Conservation (phyloP, 345 rosid genomes). For the Turnera subulata region DNA sequence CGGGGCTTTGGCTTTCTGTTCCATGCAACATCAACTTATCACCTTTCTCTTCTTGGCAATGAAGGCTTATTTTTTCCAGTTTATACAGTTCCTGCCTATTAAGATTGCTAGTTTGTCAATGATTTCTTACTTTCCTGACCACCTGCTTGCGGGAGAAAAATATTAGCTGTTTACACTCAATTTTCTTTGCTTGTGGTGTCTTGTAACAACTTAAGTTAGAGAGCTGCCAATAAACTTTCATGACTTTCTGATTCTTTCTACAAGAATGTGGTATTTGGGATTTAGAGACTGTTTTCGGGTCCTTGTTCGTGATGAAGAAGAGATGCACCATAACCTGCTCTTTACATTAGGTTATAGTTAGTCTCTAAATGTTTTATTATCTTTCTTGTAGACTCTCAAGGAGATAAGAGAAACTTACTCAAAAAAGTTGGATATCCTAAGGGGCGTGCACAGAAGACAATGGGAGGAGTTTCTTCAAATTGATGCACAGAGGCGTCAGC, state of each 20-base stretch:
- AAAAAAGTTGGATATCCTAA: slow-evolving; percentile 60
- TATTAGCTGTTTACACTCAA: too few relatives aligned
- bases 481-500: slow-evolving; percentile 80
- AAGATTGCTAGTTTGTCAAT: too few relatives aligned
- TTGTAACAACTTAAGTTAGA: too few relatives aligned
- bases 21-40: not conserved
- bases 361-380: not conserved
- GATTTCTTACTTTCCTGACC: too few relatives aligned
- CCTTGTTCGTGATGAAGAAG: too few relatives aligned
- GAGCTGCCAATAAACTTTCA: too few relatives aligned
- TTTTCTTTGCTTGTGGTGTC: too few relatives aligned
- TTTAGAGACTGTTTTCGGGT: too few relatives aligned
- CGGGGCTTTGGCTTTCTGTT: not conserved
- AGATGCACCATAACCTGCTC: slow-evolving; percentile 4
- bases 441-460: slow-evolving; percentile 62
- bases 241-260: slow-evolving; percentile 1
- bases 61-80: not conserved
- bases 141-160: too few relatives aligned
- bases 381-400: slow-evolving; percentile 61
- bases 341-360: too few relatives aligned
- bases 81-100: too few relatives aligned
- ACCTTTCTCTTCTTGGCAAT: not conserved
- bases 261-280: too few relatives aligned
- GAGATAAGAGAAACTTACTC: slow-evolving; percentile 83
- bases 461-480: slow-evolving; percentile 85